Conservation (phyloP, 306 rosid species). For the Cucurbita ficifolia region DNA sequence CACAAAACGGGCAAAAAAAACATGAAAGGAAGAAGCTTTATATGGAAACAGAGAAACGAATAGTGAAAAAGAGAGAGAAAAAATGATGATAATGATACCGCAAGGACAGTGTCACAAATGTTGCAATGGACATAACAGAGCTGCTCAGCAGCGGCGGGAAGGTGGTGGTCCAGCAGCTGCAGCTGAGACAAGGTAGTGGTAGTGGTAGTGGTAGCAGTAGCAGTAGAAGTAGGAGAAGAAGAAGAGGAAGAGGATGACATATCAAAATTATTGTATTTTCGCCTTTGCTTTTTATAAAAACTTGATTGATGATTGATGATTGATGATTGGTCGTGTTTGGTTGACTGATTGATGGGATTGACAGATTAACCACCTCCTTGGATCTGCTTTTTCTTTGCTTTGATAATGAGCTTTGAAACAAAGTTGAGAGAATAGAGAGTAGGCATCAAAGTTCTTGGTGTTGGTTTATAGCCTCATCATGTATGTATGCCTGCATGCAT, state of each 20-base stretch:
- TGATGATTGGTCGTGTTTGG: constrained; percentile 97
- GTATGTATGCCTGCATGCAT: not conserved
- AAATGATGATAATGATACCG: constrained; percentile 26
- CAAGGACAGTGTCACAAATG: constrained; percentile 92
- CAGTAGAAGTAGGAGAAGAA: constrained; percentile 25
- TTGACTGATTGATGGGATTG: constrained; percentile 69
- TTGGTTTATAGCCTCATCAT: constrained; percentile 6
- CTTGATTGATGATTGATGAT: constrained; percentile 27
- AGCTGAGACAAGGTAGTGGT: not conserved
- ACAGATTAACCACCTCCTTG: constrained; percentile 94
- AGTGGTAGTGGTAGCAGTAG: not conserved
- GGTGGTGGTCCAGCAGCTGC: constrained; percentile 70
- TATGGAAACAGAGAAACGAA: too few species aligned
- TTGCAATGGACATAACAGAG: constrained; percentile 96
- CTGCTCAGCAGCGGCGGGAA: constrained; percentile 77
- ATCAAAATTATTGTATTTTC: constrained; percentile 16
- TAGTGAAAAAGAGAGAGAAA: not conserved
- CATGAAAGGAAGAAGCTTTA: not conserved
- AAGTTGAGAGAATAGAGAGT: constrained; percentile 10
- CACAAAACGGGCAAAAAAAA: not conserved
- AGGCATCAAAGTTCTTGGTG: too few species aligned
- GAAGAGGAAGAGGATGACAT: constrained; percentile 67
- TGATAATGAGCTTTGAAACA: constrained; percentile 62
- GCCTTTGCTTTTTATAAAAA: constrained; percentile 15
- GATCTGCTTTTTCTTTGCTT: constrained; percentile 39